Evolutionary conservation across 208 protist species (phyloP).

Genomic region (Tritrichomonas musculus): DNA sequence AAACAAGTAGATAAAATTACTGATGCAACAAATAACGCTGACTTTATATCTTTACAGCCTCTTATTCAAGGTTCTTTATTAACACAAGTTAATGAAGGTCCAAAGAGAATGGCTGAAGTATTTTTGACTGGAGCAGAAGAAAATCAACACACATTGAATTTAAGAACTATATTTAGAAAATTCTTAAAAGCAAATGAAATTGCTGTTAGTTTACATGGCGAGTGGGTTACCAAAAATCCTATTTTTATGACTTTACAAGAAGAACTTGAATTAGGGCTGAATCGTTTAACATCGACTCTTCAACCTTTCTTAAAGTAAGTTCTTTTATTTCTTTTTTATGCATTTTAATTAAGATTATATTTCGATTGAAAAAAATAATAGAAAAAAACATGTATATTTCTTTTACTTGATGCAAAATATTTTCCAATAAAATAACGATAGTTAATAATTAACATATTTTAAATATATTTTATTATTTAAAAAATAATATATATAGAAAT

Average conservation of each 20-base stretch:
- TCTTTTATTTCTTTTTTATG: too few species aligned
- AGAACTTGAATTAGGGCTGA: neutral
- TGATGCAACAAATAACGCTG: neutral
- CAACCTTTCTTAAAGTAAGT: constrained; percentile 12
- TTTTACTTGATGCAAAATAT: too few species aligned
- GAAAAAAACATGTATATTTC: too few species aligned
- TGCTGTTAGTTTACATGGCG: neutral
- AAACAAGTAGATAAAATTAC: neutral
- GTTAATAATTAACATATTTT: too few species aligned
- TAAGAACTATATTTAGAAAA: neutral
- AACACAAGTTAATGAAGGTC: constrained; percentile 25
- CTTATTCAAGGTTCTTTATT: constrained; percentile 16
- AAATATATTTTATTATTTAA: too few species aligned
- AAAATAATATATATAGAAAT: too few species aligned
- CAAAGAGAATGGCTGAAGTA: neutral
- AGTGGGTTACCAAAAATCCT: neutral
- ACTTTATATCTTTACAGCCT: neutral
- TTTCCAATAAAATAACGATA: too few species aligned
- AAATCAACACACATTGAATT: neutral
- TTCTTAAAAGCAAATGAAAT: neutral
- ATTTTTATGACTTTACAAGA: neutral
- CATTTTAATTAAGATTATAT: too few species aligned
- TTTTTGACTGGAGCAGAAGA: neutral
- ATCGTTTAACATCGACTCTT: neutral
- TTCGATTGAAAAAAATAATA: too few species aligned